Base-by-base conservation (phyloP, 306 rosid genomes). In the Macrotyloma uniflorum region DNA sequence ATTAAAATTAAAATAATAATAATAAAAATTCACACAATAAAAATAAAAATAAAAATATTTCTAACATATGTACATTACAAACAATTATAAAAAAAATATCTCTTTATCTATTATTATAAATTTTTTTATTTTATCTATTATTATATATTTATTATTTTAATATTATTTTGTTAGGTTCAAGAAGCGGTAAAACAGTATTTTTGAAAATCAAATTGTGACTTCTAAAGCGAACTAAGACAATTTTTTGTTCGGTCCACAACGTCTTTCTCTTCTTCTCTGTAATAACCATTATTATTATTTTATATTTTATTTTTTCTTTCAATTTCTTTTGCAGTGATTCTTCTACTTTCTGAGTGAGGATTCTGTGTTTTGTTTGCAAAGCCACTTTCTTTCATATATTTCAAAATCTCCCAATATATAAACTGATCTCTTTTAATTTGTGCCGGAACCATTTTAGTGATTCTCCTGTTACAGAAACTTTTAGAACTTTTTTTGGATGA, bases 191-290 rank as follows among this genome's bases (percentile, higher is more conserved):
- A 5, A 5, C n/a, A 2, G 2, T 4, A 2, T 0, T 54, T 58
- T 49, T 49, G 75, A 70, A 70, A 70, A 70, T 23, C 19, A 15
- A 40, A 40, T 42, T 43, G 73, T n/a, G 57, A 33, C 46, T 11
- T 22, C 6, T 19, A 18, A 15, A 8, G 9, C 14, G 7, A 13
- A 5, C 15, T 15, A 53, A 3, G 9, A 15, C 15, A 18, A 20
- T 32, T 23, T n/a, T 57, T 35, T 1, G 19, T 59, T 59, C 20
- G 28, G 1, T 22, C 8, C 68, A 3, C 26, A 4, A 6, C 62
- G 23, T 49, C 2, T 35, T 5, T 20, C 36, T 1, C 30, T 51
- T 20, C 47, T 16, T 40, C 40, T 20, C 38, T 7, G 76, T 72
- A 78, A 55, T 55, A 24, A 51, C 38, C n/a, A n/a, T n/a, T n/a